Conservation (phyloP, 2,329 filamentous ascomycete species). For the Cercospora zeae-maydis region DNA sequence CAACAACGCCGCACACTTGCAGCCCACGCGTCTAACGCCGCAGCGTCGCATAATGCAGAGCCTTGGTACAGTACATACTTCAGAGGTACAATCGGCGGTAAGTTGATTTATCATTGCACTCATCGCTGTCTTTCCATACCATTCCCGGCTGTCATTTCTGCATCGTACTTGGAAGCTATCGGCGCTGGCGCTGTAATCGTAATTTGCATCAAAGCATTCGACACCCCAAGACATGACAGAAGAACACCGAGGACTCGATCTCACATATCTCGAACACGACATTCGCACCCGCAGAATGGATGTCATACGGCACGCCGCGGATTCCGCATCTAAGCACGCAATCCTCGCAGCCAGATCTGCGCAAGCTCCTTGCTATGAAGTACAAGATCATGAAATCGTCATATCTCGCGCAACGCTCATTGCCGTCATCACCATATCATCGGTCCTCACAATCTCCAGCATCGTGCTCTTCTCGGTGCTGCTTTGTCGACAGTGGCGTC, state of each 20-base stretch:
- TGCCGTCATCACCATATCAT: constrained; percentile 23
- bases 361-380: constrained; percentile 7
- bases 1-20: constrained; percentile 11
- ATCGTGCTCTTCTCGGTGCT: constrained; percentile 18
- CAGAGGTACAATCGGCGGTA: background rate
- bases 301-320: constrained; percentile 2
- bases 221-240: background rate
- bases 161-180: background rate
- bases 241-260: background rate
- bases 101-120: background rate
- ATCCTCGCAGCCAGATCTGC: background rate
- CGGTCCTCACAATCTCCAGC: constrained; percentile 24
- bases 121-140: background rate
- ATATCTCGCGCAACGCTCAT: constrained; percentile 30
- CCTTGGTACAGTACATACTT: background rate
- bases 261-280: constrained; percentile 9
- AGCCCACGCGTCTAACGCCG: background rate
- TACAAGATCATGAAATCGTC: constrained; percentile 20
- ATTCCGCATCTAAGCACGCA: background rate
- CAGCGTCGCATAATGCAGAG: background rate
- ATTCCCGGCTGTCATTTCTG: background rate
- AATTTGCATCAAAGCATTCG: background rate
- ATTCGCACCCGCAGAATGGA: constrained; percentile 8
- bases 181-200: constrained; percentile 7
- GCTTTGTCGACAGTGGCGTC: constrained; percentile 22